These are phyloP conservation scores for Backusella morwellensis DNA, from an alignment of 192 early-diverging fungal species.

Conservation along the genomic window DNA sequence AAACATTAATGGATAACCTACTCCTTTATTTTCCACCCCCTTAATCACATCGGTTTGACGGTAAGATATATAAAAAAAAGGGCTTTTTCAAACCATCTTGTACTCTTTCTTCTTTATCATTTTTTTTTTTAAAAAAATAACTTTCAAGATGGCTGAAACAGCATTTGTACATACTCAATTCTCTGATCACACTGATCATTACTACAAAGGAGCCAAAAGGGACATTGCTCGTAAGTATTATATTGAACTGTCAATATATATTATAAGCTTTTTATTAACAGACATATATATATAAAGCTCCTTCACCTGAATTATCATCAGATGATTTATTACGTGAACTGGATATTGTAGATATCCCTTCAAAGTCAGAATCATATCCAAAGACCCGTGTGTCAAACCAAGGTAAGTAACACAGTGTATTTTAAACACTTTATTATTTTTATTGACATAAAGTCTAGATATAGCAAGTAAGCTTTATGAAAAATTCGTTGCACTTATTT, in stretches of 20 bases:
- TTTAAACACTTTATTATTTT: not conserved
- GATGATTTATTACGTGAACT: constrained; percentile 2
- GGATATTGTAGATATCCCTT: not conserved
- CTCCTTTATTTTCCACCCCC: not conserved
- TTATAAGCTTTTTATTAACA: not conserved
- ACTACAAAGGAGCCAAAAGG: not conserved
- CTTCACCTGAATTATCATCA: constrained; percentile 9
- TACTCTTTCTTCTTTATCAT: not conserved
- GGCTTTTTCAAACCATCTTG: not conserved
- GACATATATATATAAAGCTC: not conserved
- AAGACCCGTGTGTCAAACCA: not conserved
- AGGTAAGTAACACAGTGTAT: not conserved
- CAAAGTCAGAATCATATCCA: not conserved
- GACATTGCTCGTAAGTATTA: not conserved
- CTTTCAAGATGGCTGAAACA: not conserved
- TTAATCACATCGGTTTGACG: not conserved
- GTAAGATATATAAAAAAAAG: not conserved
- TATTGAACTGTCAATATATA: not conserved
- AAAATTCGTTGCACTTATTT: constrained; percentile 12
- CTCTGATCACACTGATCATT: not conserved
- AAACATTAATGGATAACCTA: not conserved
- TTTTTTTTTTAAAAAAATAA: not conserved
- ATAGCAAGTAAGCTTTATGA: not conserved
- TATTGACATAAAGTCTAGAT: not conserved
- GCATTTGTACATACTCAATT: not conserved